Conservation (phyloP, 257 asterid species). For the Solanum clarkiae region DNA sequence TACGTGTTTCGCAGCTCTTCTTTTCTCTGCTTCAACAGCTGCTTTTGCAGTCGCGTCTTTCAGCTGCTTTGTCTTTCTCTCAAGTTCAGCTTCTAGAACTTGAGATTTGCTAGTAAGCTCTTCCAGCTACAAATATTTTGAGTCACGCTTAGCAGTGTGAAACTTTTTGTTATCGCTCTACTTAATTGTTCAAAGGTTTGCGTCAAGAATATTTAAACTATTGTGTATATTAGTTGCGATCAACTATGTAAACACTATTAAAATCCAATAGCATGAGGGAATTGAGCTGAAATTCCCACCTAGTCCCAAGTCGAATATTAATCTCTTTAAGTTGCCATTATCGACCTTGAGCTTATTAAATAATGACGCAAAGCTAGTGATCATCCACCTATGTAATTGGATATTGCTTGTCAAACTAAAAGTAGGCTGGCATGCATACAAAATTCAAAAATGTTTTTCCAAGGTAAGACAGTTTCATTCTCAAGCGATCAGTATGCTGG, state of each 20-base stretch:
- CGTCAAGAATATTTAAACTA: not conserved
- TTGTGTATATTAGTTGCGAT: not conserved
- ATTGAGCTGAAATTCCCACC: not conserved
- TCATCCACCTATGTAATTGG: not conserved
- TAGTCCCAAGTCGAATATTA: not conserved
- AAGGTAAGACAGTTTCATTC: not conserved
- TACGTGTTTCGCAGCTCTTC: slow-evolving; percentile 69
- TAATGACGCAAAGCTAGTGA: not conserved
- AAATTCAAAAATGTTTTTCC: not conserved
- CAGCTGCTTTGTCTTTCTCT: slow-evolving; percentile 44
- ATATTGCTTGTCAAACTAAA: not conserved
- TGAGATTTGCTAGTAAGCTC: slow-evolving; percentile 51
- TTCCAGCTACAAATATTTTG: slow-evolving; percentile 41
- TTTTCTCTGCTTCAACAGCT: slow-evolving; percentile 54
- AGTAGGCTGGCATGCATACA: not conserved
- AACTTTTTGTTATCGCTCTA: not conserved
- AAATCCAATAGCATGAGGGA: not conserved
- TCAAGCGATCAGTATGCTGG: not conserved
- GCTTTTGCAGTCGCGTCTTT: slow-evolving; percentile 46
- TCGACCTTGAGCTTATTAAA: not conserved
- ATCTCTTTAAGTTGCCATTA: not conserved
- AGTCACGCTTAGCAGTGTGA: not conserved
- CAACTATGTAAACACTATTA: not conserved
- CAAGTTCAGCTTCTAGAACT: slow-evolving; percentile 64
- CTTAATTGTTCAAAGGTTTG: not conserved